Evolutionary conservation across 495 filamentous ascomycete species (phyloP).

Genomic region (Pseudotulostoma volvatum): DNA sequence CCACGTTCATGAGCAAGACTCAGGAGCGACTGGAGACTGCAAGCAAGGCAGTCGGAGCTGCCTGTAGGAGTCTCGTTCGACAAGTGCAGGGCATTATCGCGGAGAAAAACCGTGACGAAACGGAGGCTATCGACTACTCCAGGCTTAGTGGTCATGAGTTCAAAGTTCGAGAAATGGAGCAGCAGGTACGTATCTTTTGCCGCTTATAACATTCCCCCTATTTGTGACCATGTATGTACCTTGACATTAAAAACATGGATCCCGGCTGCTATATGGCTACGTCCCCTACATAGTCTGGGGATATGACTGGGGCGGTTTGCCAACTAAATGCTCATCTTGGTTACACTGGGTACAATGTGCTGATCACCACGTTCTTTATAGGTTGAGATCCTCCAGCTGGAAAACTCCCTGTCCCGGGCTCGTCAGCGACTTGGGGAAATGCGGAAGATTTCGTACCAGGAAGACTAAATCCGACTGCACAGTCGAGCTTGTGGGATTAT

Average conservation of each 20-base stretch:
- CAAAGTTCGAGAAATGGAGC: slow-evolving; percentile 98
- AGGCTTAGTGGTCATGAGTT: slow-evolving; percentile 86
- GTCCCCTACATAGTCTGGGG: no score
- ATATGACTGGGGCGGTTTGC: no score
- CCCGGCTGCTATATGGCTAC: no score
- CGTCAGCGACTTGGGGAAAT: slow-evolving; percentile 83
- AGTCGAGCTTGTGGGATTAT: no score
- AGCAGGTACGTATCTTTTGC: slow-evolving; percentile 57
- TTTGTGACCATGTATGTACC: no score
- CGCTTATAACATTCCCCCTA: slow-evolving; percentile 3
- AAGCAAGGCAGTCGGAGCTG: slow-evolving; percentile 80
- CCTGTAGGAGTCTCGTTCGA: slow-evolving; percentile 72
- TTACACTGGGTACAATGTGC: background rate
- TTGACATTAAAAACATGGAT: background rate
- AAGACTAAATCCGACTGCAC: no score
- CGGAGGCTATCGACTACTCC: slow-evolving; percentile 65
- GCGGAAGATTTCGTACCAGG: slow-evolving; percentile 95
- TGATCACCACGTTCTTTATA: slow-evolving; percentile 17
- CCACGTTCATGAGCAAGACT: slow-evolving; percentile 89
- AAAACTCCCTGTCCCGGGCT: slow-evolving; percentile 70
- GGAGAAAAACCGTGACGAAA: slow-evolving; percentile 61
- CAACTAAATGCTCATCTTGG: no score
- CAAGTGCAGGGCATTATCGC: slow-evolving; percentile 92
- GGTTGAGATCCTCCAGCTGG: slow-evolving; percentile 95
- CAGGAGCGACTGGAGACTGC: slow-evolving; percentile 83